These are phyloP conservation scores for Acacia crassicarpa DNA, from an alignment of 306 rosid genomes.

Conservation along the genomic window DNA sequence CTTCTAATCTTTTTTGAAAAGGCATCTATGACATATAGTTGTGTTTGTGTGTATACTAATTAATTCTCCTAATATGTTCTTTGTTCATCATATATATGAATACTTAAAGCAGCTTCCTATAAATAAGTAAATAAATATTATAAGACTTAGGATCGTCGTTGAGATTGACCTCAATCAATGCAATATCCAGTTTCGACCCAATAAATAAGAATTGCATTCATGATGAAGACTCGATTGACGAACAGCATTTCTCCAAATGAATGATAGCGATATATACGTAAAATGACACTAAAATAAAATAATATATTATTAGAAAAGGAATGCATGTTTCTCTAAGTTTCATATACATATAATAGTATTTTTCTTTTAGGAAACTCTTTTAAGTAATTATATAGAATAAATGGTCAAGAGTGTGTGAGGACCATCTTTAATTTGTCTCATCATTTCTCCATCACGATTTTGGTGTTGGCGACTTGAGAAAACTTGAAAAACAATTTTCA, in stretches of 20 bases:
- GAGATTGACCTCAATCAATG: conserved; percentile 6
- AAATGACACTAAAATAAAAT: not conserved
- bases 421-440: conserved; percentile 3
- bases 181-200: not conserved
- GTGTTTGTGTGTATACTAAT: not conserved
- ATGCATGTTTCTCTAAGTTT: not conserved
- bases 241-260: not conserved
- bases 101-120: not conserved
- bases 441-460: conserved; percentile 14
- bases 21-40: not conserved
- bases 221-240: not conserved
- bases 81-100: not conserved
- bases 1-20: not conserved
- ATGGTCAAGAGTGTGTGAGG: conserved; percentile 25
- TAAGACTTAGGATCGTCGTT: not conserved
- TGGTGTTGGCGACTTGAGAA: conserved; percentile 16
- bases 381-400: not conserved
- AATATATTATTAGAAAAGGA: not conserved
- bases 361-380: not conserved
- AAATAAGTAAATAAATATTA: not conserved
- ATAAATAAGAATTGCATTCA: conserved; percentile 5
- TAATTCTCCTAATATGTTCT: not conserved
- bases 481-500: conserved; percentile 22
- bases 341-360: not conserved
- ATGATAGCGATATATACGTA: not conserved